Conservation (phyloP, 257 asterid species). For the Gentiana macrophylla region DNA sequence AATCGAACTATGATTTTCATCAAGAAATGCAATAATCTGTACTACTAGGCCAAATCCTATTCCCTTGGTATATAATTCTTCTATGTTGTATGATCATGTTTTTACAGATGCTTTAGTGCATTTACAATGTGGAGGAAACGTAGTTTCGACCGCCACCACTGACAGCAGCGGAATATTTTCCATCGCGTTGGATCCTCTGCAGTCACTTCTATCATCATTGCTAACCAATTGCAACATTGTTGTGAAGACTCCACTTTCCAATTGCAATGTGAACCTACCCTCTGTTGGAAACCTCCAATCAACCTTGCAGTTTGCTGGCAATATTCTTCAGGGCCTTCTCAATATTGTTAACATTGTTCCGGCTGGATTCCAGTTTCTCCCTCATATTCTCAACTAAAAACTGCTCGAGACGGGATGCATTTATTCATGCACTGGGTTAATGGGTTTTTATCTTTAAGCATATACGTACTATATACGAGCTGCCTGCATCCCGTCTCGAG, state of each 20-base stretch:
- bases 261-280: conserved; percentile 25
- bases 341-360: conserved; percentile 7
- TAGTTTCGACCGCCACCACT: conserved; percentile 19
- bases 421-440: no score
- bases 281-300: conserved; percentile 11
- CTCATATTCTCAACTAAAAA: conserved; percentile 6
- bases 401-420: no score
- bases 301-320: conserved; percentile 5
- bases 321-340: conserved; percentile 9
- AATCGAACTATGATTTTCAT: not conserved
- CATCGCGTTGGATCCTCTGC: conserved; percentile 6
- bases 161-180: conserved; percentile 17
- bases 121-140: conserved; percentile 25
- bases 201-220: conserved; percentile 9
- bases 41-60: no score
- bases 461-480: no score
- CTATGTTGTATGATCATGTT: not conserved
- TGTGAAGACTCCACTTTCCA: conserved; percentile 25
- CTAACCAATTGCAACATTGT: conserved; percentile 19
- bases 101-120: conserved; percentile 24
- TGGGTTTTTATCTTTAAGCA: no score
- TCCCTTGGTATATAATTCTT: no score
- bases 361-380: conserved; percentile 11
- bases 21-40: no score
- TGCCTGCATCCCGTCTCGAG: no score